Evolutionary conservation across 345 rosid genomes (phyloP).

Genomic region (Gossypium anomalum): DNA sequence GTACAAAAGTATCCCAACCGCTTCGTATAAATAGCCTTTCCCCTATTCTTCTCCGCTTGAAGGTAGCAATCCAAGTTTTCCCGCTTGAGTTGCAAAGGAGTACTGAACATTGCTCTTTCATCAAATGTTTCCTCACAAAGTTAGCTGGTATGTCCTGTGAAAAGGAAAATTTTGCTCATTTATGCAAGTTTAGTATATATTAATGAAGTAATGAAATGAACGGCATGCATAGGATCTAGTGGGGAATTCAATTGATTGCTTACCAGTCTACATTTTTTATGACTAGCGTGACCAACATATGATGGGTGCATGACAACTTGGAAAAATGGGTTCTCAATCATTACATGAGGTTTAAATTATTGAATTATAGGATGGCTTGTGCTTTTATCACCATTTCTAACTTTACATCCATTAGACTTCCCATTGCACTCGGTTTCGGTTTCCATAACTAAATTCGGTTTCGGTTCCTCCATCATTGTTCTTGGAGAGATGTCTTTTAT

Average conservation of each 20-base stretch:
- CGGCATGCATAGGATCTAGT: neutral
- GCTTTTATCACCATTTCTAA: neutral
- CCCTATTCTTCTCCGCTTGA: neutral
- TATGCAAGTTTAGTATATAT: neutral
- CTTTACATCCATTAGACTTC: neutral
- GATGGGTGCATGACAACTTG: slow-evolving; percentile 13
- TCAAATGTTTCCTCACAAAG: slow-evolving; percentile 9
- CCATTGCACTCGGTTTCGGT: neutral
- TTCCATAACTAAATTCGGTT: neutral
- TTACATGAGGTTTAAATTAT: neutral
- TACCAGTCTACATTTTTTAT: neutral
- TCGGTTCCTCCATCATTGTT: too few species aligned
- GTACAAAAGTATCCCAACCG: neutral
- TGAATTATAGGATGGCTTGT: neutral
- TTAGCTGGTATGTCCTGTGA: neutral
- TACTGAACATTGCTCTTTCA: neutral
- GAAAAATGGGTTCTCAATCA: slow-evolving; percentile 18
- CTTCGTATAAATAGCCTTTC: neutral
- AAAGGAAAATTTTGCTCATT: neutral
- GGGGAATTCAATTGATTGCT: neutral
- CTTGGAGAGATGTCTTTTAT: too few species aligned
- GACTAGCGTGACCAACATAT: neutral
- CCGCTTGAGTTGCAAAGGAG: slow-evolving; percentile 13
- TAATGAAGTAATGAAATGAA: neutral
- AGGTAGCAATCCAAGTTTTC: slow-evolving; percentile 14